phyloP scores from a whole-genome alignment of 768 basidiomycete genomes.

The Naganishia vishniacii region DNA sequence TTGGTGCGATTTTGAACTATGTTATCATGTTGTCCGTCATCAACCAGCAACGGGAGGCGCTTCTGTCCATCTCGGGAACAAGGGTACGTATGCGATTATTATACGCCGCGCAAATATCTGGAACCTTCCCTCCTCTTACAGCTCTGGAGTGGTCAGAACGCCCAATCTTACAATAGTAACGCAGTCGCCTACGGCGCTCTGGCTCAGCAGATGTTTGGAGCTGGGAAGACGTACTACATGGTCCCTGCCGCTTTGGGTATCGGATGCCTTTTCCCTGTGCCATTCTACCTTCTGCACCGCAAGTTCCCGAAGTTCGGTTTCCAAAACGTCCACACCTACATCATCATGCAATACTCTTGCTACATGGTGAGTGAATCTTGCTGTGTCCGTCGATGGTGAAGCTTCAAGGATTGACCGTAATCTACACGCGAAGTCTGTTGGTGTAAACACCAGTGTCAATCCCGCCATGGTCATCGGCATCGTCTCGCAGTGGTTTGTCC shows the following conservation, averaged over 20 bases:
- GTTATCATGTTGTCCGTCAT: slow-evolving; percentile 51
- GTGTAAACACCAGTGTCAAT: slow-evolving; percentile 34
- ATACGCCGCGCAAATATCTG: no score
- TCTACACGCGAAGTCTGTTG: slow-evolving; percentile 23
- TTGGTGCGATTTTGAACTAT: slow-evolving; percentile 38
- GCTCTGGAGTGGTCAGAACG: slow-evolving; percentile 41
- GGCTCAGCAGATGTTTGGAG: slow-evolving; percentile 41
- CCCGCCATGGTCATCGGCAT: slow-evolving; percentile 35
- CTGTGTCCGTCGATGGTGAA: background rate
- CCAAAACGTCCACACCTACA: slow-evolving; percentile 29
- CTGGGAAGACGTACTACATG: slow-evolving; percentile 35
- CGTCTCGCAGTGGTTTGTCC: slow-evolving; percentile 41
- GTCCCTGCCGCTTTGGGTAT: slow-evolving; percentile 35
- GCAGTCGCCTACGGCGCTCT: slow-evolving; percentile 52
- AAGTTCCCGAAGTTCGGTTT: slow-evolving; percentile 26
- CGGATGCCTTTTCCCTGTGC: slow-evolving; percentile 35
- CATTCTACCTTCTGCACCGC: slow-evolving; percentile 33
- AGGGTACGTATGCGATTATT: no score
- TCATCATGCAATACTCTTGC: slow-evolving; percentile 38
- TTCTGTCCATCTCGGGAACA: slow-evolving; percentile 34
- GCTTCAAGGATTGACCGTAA: background rate
- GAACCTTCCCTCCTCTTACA: no score
- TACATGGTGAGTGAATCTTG: slow-evolving; percentile 25
- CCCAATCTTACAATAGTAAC: slow-evolving; percentile 39
- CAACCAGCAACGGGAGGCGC: slow-evolving; percentile 28